These are phyloP conservation scores for Neurospora sp. DNA, from an alignment of 495 filamentous ascomycete genomes.

Conservation along the genomic window DNA sequence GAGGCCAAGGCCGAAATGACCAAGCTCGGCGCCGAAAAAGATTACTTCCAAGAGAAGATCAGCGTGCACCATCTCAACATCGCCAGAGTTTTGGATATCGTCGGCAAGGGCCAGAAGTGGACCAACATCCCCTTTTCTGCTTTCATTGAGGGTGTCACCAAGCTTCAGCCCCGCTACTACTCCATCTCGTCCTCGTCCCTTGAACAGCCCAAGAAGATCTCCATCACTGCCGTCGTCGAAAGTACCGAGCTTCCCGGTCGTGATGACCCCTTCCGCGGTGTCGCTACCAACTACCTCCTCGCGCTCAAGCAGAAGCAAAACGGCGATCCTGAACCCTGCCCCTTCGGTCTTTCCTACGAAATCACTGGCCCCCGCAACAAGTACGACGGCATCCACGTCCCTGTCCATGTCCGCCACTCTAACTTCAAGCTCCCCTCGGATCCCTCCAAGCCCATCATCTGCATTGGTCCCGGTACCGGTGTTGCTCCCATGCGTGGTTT, in stretches of 20 bases:
- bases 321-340: slow-evolving; percentile 73
- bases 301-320: slow-evolving; percentile 97
- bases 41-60: slow-evolving; percentile 89
- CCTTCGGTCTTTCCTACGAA: slow-evolving; percentile 80
- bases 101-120: slow-evolving; percentile 65
- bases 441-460: slow-evolving; percentile 84
- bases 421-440: slow-evolving; percentile 99
- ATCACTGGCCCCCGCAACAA: slow-evolving; percentile 90
- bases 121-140: slow-evolving; percentile 81
- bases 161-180: slow-evolving; percentile 96
- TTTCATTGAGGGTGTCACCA: slow-evolving; percentile 86
- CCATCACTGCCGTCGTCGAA: slow-evolving; percentile 93
- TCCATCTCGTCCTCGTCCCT: slow-evolving; percentile 96
- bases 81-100: slow-evolving; percentile 69
- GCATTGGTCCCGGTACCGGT: slow-evolving; percentile 94
- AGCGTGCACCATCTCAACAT: slow-evolving; percentile 79
- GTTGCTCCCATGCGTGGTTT: slow-evolving; percentile 95
- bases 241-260: slow-evolving; percentile 65
- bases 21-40: slow-evolving; percentile 85
- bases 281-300: slow-evolving; percentile 94
- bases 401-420: slow-evolving; percentile 92
- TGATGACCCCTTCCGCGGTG: slow-evolving; percentile 77
- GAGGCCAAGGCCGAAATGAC: slow-evolving; percentile 73
- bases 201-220: slow-evolving; percentile 87
- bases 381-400: slow-evolving; percentile 92